Evolutionary conservation across 192 early-diverging fungal genomes (phyloP).

Genomic region (Gamsiella multidivaricata): DNA sequence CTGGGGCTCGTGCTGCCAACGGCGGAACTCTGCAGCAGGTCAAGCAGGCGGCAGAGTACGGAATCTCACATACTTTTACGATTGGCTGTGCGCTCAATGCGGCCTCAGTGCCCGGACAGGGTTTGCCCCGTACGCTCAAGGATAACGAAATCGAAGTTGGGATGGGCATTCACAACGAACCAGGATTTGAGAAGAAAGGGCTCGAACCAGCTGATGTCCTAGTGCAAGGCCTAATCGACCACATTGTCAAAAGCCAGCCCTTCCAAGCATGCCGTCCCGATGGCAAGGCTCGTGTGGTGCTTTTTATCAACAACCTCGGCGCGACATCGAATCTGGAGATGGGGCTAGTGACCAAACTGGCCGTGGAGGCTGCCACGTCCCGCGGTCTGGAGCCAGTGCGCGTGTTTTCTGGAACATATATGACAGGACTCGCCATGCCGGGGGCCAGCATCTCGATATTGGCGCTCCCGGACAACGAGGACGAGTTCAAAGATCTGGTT

Average conservation of each 20-base stretch:
- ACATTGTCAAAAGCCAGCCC: conserved; percentile 43
- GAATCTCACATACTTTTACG: conserved; percentile 74
- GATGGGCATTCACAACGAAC: conserved; percentile 87
- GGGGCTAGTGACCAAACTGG: conserved; percentile 75
- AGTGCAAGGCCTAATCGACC: conserved; percentile 64
- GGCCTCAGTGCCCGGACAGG: conserved; percentile 77
- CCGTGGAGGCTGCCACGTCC: conserved; percentile 58
- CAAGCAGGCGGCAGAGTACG: conserved; percentile 63
- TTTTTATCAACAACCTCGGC: conserved; percentile 90
- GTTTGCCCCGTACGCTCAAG: conserved; percentile 62
- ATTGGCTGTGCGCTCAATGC: conserved; percentile 82
- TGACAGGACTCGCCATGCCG: conserved; percentile 87
- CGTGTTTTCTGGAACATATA: conserved; percentile 75
- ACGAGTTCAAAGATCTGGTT: conserved; percentile 48
- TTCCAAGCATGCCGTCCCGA: conserved; percentile 56
- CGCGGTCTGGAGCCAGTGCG: conserved; percentile 60
- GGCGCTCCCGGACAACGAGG: conserved; percentile 61
- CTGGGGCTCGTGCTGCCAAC: conserved; percentile 74
- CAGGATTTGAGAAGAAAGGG: conserved; percentile 70
- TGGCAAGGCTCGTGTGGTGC: conserved; percentile 60
- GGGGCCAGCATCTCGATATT: conserved; percentile 79
- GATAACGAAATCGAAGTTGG: conserved; percentile 75
- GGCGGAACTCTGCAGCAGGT: conserved; percentile 73
- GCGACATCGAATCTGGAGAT: conserved; percentile 79
- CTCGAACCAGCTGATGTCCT: conserved; percentile 62